Percentiles rank a stretch among this genome's conserved stretches.
These are phyloP conservation scores for Fusarium hainanense DNA, from an alignment of 2,329 filamentous ascomycete genomes.

Conservation along the genomic window DNA sequence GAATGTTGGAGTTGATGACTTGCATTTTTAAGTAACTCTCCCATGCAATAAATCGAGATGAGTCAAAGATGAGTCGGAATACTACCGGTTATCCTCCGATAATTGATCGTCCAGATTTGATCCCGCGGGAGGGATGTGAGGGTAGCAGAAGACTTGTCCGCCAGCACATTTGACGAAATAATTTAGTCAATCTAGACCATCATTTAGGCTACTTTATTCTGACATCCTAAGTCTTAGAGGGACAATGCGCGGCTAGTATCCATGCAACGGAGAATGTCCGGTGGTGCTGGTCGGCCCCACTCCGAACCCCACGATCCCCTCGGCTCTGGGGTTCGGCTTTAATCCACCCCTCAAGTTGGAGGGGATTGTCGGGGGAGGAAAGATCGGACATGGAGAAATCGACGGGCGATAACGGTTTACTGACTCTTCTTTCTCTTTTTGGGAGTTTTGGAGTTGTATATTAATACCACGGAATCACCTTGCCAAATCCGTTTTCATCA, in stretches of 20 bases:
- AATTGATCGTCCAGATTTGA: neutral
- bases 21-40: slow-evolving; percentile 15
- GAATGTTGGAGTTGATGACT: neutral
- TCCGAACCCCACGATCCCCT: slow-evolving; percentile 16
- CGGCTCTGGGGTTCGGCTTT: neutral
- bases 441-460: neutral
- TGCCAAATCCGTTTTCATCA: neutral
- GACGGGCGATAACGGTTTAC: neutral
- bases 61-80: neutral
- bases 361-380: neutral
- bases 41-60: neutral
- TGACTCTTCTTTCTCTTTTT: neutral
- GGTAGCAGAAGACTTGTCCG: neutral
- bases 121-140: neutral
- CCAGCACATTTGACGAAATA: neutral
- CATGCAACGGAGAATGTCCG: slow-evolving; percentile 2
- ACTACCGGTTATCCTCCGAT: neutral
- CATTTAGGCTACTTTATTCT: accelerated
- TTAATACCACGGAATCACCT: slow-evolving; percentile 15
- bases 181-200: accelerated
- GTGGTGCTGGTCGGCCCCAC: slow-evolving; percentile 1
- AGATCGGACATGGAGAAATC: neutral
- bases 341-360: neutral
- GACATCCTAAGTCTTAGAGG: neutral
- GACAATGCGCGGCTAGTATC: neutral